phyloP scores from a whole-genome alignment of 306 rosid genomes.

The Gillenia trifoliata region DNA sequence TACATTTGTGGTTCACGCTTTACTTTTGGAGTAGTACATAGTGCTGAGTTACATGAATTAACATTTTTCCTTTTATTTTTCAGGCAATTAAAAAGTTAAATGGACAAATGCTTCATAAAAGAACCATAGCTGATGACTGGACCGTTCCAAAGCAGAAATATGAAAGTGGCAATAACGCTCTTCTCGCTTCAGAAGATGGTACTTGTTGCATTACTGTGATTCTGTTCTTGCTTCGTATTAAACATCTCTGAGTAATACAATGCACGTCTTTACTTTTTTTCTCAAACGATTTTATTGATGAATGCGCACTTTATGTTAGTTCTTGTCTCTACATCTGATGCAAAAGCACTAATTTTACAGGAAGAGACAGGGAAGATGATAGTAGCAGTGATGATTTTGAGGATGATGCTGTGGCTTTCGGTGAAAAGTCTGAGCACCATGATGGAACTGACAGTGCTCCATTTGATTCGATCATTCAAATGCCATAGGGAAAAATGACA shows the following conservation, averaged over 20 bases:
- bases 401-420: conserved; percentile 26
- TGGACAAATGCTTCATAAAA: conserved; percentile 61
- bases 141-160: conserved; percentile 82
- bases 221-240: background rate
- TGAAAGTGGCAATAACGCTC: conserved; percentile 35
- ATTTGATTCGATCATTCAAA: conserved; percentile 35
- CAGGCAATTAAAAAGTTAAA: conserved; percentile 82
- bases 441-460: conserved; percentile 33
- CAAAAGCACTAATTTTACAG: conserved; percentile 30
- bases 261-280: too few species aligned
- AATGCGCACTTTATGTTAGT: background rate
- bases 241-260: background rate
- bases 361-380: conserved; percentile 41
- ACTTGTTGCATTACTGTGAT: background rate
- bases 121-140: conserved; percentile 94
- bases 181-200: conserved; percentile 64
- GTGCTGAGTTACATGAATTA: conserved; percentile 16
- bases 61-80: conserved; percentile 13
- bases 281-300: background rate
- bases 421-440: conserved; percentile 24
- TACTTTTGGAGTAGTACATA: conserved; percentile 6
- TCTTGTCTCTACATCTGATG: background rate
- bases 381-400: too few species aligned
- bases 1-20: conserved; percentile 22
- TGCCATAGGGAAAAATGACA: conserved; percentile 31